Evolutionary conservation across 768 basidiomycete genomes (phyloP), one percentile per base, ranked within the genome.

Genomic region (Coprinellus micaceus): DNA sequence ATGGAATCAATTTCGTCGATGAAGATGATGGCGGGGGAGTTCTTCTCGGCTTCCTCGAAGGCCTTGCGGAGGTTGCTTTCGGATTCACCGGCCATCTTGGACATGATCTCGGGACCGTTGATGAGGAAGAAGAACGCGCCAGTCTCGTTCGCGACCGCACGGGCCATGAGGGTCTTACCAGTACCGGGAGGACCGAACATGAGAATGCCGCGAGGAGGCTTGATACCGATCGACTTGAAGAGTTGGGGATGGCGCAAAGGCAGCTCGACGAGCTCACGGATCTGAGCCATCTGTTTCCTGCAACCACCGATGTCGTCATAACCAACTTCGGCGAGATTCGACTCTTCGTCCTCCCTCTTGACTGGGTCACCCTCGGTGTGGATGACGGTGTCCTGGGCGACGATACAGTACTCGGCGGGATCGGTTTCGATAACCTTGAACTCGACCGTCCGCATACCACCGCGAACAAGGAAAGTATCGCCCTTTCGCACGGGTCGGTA

Each of bases 111-210:
- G 51, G 97, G 97, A 53, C 97, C 97, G 68, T 98, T 99, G 77
- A 99, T 99, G 50, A 98, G 77, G 87, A 99, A 99, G 83, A 99
- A 99, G 84, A 99, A 99, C 15, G 97, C 97, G 49, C 97, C 97
- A 25, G 97, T 99, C 75, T 99, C 97, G 70, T 99, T 99, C 61
- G 97, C 97, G 46, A 99, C 97, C 6, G 97, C 97, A 64, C 97
- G 88, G 51, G 97, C 97, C 96, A 99, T 99, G 62, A 99, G 83
- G 5, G 97, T 98, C 78, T 98, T 99, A 81, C 97, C 97, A 21
- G 96, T 98, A 80, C 97, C 97, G 30, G 96, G 96, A 61, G 96
- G 96, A 54, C 96, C 96, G 67, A 83, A 99, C 93, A 99, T 89
- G 62, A 99, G 87, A 66, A 99, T 95, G 82, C 96, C 96, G 63